These are phyloP conservation scores for Colletotrichum falcatum DNA, from an alignment of 2,329 filamentous ascomycete species.

Conservation along the genomic window DNA sequence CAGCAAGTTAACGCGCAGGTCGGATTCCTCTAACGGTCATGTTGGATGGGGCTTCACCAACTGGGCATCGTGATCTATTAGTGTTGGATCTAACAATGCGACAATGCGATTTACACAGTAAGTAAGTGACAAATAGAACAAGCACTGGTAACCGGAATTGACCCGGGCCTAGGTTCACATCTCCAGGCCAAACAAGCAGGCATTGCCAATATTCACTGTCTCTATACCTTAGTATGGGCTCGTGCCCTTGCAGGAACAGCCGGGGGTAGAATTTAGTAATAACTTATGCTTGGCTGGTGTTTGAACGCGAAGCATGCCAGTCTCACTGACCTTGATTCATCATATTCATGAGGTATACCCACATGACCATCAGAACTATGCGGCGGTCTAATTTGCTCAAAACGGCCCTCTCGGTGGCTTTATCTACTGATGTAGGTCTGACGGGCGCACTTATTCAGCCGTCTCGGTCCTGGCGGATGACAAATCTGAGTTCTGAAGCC, in stretches of 20 bases:
- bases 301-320: conserved; percentile 49
- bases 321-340: conserved; percentile 49
- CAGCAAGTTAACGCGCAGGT: conserved; percentile 58
- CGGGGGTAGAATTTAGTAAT: too few species aligned
- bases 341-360: conserved; percentile 52
- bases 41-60: conserved; percentile 74
- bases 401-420: conserved; percentile 29
- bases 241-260: too few species aligned
- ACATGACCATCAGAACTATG: conserved; percentile 50
- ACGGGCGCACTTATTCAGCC: neutral
- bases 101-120: conserved; percentile 51
- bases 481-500: conserved; percentile 43
- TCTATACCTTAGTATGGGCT: neutral
- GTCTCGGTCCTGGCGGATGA: conserved; percentile 40
- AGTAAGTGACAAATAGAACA: conserved; percentile 75
- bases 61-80: conserved; percentile 43
- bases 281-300: too few species aligned
- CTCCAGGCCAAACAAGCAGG: conserved; percentile 75
- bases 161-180: conserved; percentile 72
- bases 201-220: conserved; percentile 68
- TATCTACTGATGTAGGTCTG: conserved; percentile 21
- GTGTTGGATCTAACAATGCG: neutral
- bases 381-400: conserved; percentile 48
- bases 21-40: conserved; percentile 70
- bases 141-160: conserved; percentile 77